Evolutionary conservation across 139 green algal genomes (phyloP).

Genomic region (Chlamydomonas schloesseri): DNA sequence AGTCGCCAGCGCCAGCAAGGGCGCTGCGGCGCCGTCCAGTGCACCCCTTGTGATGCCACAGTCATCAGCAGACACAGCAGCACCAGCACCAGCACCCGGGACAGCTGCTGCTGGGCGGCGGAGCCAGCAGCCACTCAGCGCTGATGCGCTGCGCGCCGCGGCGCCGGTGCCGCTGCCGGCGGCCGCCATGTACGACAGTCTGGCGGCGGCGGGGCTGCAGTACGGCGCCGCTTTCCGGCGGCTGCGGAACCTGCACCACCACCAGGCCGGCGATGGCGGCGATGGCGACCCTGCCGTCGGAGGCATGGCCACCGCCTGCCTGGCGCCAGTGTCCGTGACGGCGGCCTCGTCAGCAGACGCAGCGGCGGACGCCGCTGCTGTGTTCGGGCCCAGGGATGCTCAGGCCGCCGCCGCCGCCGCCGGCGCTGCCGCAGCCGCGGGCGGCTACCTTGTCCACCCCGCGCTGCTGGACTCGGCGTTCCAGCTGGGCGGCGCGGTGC

Average conservation of each 20-base stretch:
- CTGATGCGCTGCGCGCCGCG: conserved; percentile 25
- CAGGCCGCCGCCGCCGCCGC: conserved; percentile 13
- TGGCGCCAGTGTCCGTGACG: too few species aligned
- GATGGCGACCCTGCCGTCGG: background rate
- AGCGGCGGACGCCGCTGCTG: too few species aligned
- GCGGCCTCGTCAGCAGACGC: too few species aligned
- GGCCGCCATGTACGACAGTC: conserved; percentile 77
- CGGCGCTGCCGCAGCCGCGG: too few species aligned
- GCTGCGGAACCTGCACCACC: conserved; percentile 77
- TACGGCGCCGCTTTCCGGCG: conserved; percentile 89
- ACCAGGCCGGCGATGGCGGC: conserved; percentile 1
- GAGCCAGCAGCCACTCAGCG: background rate
- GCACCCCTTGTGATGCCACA: background rate
- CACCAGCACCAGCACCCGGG: background rate
- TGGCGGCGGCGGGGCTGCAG: conserved; percentile 80
- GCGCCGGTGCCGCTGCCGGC: conserved; percentile 47
- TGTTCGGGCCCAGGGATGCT: conserved; percentile 1
- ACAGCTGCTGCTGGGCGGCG: background rate
- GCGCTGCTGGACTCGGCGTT: conserved; percentile 65
- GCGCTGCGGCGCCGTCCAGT: too few species aligned
- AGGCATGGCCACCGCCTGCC: too few species aligned
- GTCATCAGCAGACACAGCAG: background rate
- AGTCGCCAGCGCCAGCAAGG: too few species aligned
- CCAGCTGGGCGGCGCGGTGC: conserved; percentile 69
- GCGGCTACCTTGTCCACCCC: conserved; percentile 43